Percentiles rank a stretch among this genome's conserved stretches.
Evolutionary conservation across 2,329 filamentous ascomycete genomes (phyloP).

Genomic region (Metarhizium humberi): DNA sequence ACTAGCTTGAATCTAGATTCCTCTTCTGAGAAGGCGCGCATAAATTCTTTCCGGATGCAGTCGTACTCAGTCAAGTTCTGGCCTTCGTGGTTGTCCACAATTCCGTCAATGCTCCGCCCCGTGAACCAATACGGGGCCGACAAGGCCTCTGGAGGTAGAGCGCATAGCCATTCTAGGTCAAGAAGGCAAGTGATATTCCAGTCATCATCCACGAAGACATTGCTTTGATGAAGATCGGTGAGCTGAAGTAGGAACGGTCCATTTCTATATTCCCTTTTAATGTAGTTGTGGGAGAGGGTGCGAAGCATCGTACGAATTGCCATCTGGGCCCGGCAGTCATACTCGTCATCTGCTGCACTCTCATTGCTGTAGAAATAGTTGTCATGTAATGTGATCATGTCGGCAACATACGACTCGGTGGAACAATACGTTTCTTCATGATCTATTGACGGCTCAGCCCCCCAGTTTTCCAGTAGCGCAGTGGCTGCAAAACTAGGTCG

Average conservation of each 20-base stretch:
- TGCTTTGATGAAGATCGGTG: conserved; percentile 23
- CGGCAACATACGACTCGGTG: conserved; percentile 17
- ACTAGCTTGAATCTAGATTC: conserved; percentile 3
- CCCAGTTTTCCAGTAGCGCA: conserved; percentile 23
- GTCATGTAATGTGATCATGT: conserved; percentile 16
- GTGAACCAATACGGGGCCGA: conserved; percentile 14
- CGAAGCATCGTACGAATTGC: conserved; percentile 15
- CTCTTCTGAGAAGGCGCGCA: conserved; percentile 10
- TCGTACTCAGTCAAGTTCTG: conserved; percentile 10
- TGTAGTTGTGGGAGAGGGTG: conserved; percentile 14
- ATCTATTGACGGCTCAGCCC: conserved; percentile 18
- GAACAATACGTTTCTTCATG: conserved; percentile 19
- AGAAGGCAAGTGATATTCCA: conserved; percentile 25
- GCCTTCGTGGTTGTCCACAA: conserved; percentile 3
- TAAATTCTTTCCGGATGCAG: conserved; percentile 10
- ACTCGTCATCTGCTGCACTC: conserved; percentile 13
- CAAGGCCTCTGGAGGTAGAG: conserved; percentile 13
- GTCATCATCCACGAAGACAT: conserved; percentile 25
- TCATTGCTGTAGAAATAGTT: conserved; percentile 14
- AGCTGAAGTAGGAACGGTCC: conserved; percentile 20
- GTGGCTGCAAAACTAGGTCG: conserved; percentile 19
- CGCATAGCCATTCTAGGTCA: conserved; percentile 26
- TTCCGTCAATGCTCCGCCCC: conserved; percentile 10
- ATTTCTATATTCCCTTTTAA: conserved; percentile 12
- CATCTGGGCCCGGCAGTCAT: conserved; percentile 20